Conservation (phyloP, 768 basidiomycete genomes). For the Tulasnella sp. region DNA sequence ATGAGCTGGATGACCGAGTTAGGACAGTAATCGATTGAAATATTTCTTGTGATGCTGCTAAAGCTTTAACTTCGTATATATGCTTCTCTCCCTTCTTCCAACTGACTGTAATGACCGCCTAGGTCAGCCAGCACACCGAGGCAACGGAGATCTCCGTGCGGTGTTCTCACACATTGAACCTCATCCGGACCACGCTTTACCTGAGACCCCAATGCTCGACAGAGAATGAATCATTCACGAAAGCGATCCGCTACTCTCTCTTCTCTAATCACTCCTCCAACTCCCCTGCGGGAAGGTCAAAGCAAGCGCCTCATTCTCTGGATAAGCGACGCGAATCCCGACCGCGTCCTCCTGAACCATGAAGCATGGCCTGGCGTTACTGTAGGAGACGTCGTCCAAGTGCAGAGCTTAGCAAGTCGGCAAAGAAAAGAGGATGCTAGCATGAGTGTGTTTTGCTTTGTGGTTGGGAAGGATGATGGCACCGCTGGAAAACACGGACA, state of each 20-base stretch:
- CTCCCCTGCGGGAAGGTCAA: conserved; percentile 2
- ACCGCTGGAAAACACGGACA: not conserved
- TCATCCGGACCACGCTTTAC: not conserved
- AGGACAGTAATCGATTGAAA: too few species aligned
- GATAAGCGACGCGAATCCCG: conserved; percentile 1
- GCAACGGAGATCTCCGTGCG: not conserved
- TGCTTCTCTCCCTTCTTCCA: too few species aligned
- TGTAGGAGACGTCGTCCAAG: conserved; percentile 61
- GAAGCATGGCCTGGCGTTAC: conserved; percentile 66
- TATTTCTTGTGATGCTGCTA: too few species aligned
- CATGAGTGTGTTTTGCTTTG: conserved; percentile 44
- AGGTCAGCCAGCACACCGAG: too few species aligned
- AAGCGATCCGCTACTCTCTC: conserved; percentile 3
- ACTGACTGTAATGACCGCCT: too few species aligned
- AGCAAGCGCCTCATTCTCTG: not conserved
- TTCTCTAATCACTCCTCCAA: not conserved
- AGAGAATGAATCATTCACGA: conserved; percentile 5
- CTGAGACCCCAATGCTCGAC: not conserved
- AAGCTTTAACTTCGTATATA: too few species aligned
- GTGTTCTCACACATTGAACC: not conserved
- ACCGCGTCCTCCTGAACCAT: conserved; percentile 52
- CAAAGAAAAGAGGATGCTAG: conserved; percentile 30
- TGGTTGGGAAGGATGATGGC: conserved; percentile 46
- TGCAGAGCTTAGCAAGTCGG: conserved; percentile 29
- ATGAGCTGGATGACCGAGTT: too few species aligned